Conservation (phyloP, 495 filamentous ascomycete species). For the Penicillium canescens region DNA sequence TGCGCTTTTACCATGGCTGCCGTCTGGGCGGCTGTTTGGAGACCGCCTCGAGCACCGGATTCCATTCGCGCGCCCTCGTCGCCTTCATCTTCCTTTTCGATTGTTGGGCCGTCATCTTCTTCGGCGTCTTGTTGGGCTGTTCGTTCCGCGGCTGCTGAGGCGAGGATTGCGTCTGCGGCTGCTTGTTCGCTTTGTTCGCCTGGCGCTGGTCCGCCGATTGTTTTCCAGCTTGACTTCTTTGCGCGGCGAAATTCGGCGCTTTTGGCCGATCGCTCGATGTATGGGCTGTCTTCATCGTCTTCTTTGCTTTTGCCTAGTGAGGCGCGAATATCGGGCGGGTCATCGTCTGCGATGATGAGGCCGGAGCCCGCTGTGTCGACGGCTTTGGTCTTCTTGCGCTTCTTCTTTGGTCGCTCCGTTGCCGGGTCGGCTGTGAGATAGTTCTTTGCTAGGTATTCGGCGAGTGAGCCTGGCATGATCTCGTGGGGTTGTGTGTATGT, state of each 20-base stretch:
- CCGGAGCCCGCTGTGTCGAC: conserved; percentile 54
- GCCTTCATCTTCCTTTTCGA: conserved; percentile 29
- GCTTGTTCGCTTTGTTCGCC: conserved; percentile 54
- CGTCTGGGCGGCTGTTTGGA: conserved; percentile 77
- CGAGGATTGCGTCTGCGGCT: conserved; percentile 81
- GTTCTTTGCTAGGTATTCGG: conserved; percentile 89
- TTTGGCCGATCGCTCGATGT: conserved; percentile 47
- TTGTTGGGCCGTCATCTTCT: conserved; percentile 46
- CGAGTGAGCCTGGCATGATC: conserved; percentile 53
- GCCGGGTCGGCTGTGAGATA: conserved; percentile 78
- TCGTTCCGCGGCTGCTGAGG: conserved; percentile 66
- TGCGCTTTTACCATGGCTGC: conserved; percentile 78
- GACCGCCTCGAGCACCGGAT: conserved; percentile 79
- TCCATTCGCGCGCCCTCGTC: conserved; percentile 59
- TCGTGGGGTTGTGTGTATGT: neutral
- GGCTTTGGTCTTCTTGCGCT: conserved; percentile 83
- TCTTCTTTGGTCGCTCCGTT: conserved; percentile 64
- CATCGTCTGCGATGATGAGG: conserved; percentile 90
- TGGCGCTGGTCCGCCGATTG: conserved; percentile 51
- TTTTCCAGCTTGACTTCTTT: conserved; percentile 80
- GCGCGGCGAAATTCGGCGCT: conserved; percentile 73
- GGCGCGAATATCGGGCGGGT: conserved; percentile 69
- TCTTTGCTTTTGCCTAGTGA: conserved; percentile 35
- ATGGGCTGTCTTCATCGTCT: conserved; percentile 43
- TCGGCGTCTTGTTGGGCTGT: conserved; percentile 40